Evolutionary conservation across 805 yeast species (phyloP).

Genomic region (Saccharomycopsis fodiens): DNA sequence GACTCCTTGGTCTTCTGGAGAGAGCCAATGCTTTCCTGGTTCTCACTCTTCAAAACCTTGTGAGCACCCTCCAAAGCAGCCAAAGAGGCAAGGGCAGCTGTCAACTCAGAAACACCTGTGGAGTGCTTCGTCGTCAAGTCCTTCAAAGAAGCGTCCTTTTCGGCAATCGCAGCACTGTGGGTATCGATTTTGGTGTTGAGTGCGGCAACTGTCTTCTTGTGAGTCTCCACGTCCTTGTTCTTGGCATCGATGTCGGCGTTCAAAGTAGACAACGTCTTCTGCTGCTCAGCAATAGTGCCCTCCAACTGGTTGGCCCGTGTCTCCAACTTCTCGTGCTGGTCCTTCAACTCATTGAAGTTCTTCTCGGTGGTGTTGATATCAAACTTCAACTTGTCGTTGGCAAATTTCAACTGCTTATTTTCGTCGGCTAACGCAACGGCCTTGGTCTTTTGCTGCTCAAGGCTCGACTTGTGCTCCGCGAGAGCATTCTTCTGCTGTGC

Average conservation of each 20-base stretch:
- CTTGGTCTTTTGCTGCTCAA: neutral
- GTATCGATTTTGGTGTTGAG: neutral
- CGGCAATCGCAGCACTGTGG: neutral
- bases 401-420: conserved; percentile 14
- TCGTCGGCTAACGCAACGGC: conserved; percentile 1
- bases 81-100: neutral
- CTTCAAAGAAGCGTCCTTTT: neutral
- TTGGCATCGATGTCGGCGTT: neutral
- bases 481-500: neutral
- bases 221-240: neutral
- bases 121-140: neutral
- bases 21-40: neutral
- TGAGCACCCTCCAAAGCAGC: conserved; percentile 1
- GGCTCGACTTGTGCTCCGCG: neutral
- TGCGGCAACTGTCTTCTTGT: neutral
- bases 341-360: conserved; percentile 12
- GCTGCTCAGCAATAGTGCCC: neutral
- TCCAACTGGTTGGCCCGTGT: neutral
- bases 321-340: conserved; percentile 4
- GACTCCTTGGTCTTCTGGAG: neutral
- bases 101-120: neutral
- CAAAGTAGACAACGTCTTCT: neutral
- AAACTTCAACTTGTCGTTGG: conserved; percentile 11
- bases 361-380: conserved; percentile 15
- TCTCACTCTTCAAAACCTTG: neutral